phyloP scores from a whole-genome alignment of 2,329 filamentous ascomycete species.

The Trichoderma sp. region DNA sequence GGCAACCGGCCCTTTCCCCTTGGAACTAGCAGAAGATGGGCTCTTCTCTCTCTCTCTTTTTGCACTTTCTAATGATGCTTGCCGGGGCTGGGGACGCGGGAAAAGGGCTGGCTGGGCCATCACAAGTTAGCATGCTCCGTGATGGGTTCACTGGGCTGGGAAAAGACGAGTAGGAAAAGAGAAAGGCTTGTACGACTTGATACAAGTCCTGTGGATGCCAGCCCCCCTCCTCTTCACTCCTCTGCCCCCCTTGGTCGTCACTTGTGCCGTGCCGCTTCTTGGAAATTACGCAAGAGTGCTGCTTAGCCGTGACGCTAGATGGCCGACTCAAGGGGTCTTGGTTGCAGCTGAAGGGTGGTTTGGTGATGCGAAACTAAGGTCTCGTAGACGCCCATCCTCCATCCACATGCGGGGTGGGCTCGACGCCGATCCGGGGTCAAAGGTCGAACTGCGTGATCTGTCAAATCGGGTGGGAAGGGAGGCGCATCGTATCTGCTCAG shows the following conservation, averaged over 20 bases:
- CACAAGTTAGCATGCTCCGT: constrained; percentile 2
- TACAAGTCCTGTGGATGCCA: not conserved
- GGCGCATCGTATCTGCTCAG: not conserved
- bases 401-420: not conserved
- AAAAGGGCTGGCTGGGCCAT: not conserved
- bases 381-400: not conserved
- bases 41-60: not conserved
- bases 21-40: not conserved
- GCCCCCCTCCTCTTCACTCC: not conserved
- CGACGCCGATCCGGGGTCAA: constrained; percentile 14
- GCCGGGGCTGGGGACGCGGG: not conserved
- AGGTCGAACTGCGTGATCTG: not conserved
- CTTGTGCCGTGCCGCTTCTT: not conserved
- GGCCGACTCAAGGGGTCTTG: not conserved
- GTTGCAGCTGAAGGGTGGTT: not conserved
- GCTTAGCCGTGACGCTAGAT: not conserved
- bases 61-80: not conserved
- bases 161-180: not conserved
- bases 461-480: not conserved
- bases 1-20: constrained; percentile 18
- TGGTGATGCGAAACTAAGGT: not conserved
- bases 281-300: not conserved
- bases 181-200: not conserved
- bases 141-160: not conserved
- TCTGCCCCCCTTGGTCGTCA: not conserved